These are phyloP conservation scores for Trichoderma sp. DNA, from an alignment of 2,329 filamentous ascomycete species.

Conservation along the genomic window DNA sequence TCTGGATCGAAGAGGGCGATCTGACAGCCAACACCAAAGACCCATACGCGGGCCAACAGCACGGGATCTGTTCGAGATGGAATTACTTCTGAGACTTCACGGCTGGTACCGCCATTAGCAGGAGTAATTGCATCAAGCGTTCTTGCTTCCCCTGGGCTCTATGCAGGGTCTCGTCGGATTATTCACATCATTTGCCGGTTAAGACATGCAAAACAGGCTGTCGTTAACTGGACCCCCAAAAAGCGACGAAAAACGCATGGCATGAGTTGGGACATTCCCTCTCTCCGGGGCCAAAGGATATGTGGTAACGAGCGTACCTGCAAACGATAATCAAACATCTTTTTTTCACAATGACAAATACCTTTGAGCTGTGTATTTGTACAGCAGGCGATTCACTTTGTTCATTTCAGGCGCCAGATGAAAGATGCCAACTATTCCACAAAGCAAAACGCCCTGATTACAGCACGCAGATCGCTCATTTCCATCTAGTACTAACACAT, in stretches of 20 bases:
- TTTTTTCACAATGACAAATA: conserved; percentile 1
- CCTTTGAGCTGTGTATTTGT: not conserved
- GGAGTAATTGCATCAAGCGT: not conserved
- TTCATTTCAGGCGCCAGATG: not conserved
- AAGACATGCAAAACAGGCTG: not conserved
- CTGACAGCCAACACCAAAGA: not conserved
- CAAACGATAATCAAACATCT: not conserved
- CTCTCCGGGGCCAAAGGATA: not conserved
- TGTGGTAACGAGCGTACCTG: not conserved
- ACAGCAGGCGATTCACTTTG: not conserved
- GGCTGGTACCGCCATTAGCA: not conserved
- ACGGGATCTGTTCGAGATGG: not conserved
- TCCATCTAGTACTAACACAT: not conserved
- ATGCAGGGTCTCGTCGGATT: conserved; percentile 5
- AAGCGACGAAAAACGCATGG: not conserved
- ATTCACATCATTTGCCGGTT: not conserved
- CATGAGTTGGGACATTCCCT: not conserved
- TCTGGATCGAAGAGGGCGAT: not conserved
- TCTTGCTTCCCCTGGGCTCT: not conserved
- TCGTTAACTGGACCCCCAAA: not conserved
- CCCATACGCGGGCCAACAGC: not conserved
- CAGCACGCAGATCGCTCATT: not conserved
- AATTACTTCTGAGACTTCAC: not conserved
- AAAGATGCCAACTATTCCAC: not conserved
- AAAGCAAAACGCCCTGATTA: not conserved